phyloP scores from a whole-genome alignment of 1,284 basidiomycete genomes.

The Thelephora terrestris region DNA sequence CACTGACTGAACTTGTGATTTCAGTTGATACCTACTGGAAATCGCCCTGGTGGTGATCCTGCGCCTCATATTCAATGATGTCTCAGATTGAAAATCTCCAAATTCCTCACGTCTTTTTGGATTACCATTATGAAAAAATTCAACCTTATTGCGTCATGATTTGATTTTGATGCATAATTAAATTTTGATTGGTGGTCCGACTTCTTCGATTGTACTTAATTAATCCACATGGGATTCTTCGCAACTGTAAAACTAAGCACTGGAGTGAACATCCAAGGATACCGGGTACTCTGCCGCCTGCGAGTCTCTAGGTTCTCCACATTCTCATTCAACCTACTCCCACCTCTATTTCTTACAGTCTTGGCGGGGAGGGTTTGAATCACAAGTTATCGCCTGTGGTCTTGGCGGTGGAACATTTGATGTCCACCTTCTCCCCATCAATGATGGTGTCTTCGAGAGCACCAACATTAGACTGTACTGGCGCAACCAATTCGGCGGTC shows the following conservation, averaged over 20 bases:
- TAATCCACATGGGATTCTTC: no score
- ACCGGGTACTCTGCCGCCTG: conserved; percentile 95
- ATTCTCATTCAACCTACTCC: conserved; percentile 99
- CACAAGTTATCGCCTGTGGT: conserved; percentile 96
- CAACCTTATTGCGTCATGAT: no score
- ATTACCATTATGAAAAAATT: no score
- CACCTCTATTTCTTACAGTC: conserved; percentile 96
- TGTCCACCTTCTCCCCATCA: conserved; percentile 94
- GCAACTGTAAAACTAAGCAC: conserved; percentile 99
- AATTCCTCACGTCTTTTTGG: no score
- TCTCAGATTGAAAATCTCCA: no score
- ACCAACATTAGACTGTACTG: conserved; percentile 99
- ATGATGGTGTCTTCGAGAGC: conserved; percentile 97
- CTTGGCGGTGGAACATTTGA: conserved; percentile 74
- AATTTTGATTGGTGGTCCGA: no score
- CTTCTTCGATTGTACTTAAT: no score
- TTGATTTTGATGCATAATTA: no score
- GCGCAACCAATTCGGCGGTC: conserved; percentile 92
- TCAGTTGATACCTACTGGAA: no score
- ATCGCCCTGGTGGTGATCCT: no score
- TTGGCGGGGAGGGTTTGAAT: conserved; percentile 93
- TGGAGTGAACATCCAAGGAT: conserved; percentile 98
- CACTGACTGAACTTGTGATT: no score
- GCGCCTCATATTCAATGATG: no score
- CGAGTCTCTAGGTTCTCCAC: conserved; percentile 90